Conservation (phyloP, 176 grass and related monocot genomes). For the Avena atlantica region DNA sequence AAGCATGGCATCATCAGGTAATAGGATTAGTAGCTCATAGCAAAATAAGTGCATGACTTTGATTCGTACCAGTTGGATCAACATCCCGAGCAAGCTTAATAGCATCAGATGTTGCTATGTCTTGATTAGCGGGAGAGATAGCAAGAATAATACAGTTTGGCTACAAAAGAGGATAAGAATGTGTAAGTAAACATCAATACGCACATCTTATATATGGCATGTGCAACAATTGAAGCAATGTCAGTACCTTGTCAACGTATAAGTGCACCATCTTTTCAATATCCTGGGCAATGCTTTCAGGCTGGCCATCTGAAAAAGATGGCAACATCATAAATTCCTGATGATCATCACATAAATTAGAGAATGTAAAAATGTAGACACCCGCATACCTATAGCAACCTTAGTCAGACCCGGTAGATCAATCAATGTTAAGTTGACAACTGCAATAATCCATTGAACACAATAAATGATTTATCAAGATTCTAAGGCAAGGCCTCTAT, state of each 20-base stretch:
- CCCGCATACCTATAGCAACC: conserved; percentile 78
- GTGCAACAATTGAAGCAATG: background rate
- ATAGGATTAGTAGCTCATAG: conserved; percentile 15
- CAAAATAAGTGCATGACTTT: conserved; percentile 22
- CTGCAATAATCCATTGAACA: conserved; percentile 57
- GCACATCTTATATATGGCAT: background rate
- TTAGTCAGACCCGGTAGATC: conserved; percentile 92
- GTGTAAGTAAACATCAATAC: conserved; percentile 5
- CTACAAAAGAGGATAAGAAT: conserved; percentile 57
- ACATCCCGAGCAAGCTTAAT: conserved; percentile 93
- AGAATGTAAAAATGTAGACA: background rate
- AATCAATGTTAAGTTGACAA: conserved; percentile 94
- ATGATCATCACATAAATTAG: conserved; percentile 24
- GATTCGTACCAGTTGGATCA: conserved; percentile 73
- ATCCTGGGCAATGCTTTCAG: conserved; percentile 86
- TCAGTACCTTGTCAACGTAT: conserved; percentile 85
- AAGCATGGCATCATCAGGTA: background rate
- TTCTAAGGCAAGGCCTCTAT: background rate
- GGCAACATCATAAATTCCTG: conserved; percentile 32
- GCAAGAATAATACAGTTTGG: conserved; percentile 87
- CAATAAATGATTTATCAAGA: conserved; percentile 19
- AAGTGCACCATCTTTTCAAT: conserved; percentile 88
- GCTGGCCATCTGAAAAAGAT: conserved; percentile 79
- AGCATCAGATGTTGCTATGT: conserved; percentile 97
- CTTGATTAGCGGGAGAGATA: conserved; percentile 95